phyloP scores from a whole-genome alignment of 805 yeast genomes.

The Candida pini region DNA sequence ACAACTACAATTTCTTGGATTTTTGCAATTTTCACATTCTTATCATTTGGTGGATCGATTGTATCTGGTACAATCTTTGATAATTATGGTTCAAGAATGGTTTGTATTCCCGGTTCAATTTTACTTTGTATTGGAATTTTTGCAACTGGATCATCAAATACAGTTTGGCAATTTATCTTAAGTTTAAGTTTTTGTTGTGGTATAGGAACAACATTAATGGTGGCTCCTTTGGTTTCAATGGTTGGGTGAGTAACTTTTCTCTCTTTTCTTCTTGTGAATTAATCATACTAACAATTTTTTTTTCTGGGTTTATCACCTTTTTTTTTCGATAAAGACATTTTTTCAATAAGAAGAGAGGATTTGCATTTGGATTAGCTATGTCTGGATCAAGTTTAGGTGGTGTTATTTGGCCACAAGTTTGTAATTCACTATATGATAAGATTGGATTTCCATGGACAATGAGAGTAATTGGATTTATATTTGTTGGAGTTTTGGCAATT shows the following conservation, averaged over 20 bases:
- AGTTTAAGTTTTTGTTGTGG: slow-evolving; percentile 44
- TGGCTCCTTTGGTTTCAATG: slow-evolving; percentile 42
- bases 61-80: slow-evolving; percentile 44
- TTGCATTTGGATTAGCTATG: slow-evolving; percentile 57
- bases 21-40: slow-evolving; percentile 48
- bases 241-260: slow-evolving; percentile 35
- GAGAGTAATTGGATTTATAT: slow-evolving; percentile 45
- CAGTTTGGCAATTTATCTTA: slow-evolving; percentile 45
- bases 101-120: slow-evolving; percentile 32
- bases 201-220: slow-evolving; percentile 40
- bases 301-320: slow-evolving; percentile 28
- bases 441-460: slow-evolving; percentile 61
- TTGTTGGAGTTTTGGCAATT: slow-evolving; percentile 25
- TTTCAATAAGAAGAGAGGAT: slow-evolving; percentile 51
- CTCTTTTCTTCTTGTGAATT: slow-evolving; percentile 3
- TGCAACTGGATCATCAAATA: slow-evolving; percentile 38
- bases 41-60: slow-evolving; percentile 36
- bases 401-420: slow-evolving; percentile 47
- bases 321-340: slow-evolving; percentile 43
- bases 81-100: slow-evolving; percentile 36
- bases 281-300: slow-evolving; percentile 37
- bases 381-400: slow-evolving; percentile 58
- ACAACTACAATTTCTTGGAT: slow-evolving; percentile 63
- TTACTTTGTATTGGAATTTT: slow-evolving; percentile 35
- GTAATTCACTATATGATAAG: slow-evolving; percentile 41